Conservation (phyloP, 768 basidiomycete genomes). For the Cubamyces sp. region DNA sequence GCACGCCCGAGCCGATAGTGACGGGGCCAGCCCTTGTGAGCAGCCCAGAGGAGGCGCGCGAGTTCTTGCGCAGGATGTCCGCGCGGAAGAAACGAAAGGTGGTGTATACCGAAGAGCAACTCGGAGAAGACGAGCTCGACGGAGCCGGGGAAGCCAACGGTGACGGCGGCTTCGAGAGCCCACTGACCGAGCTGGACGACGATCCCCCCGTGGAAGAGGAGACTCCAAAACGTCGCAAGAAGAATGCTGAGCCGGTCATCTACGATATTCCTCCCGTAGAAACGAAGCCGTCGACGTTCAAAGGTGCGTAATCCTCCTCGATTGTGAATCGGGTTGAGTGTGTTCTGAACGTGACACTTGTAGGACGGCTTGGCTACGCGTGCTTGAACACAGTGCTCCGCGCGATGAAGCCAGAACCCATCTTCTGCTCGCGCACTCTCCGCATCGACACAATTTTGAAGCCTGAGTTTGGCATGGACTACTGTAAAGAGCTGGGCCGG, state of each 20-base stretch:
- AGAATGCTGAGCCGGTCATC: slow-evolving; percentile 50
- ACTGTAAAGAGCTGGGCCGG: slow-evolving; percentile 78
- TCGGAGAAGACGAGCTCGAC: not conserved
- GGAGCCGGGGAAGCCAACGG: not conserved
- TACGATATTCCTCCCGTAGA: slow-evolving; percentile 77
- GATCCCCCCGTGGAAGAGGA: slow-evolving; percentile 20
- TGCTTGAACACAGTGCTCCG: slow-evolving; percentile 87
- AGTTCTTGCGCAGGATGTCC: slow-evolving; percentile 11
- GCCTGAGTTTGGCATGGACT: slow-evolving; percentile 67
- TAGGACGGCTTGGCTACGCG: slow-evolving; percentile 59
- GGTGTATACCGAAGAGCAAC: slow-evolving; percentile 15
- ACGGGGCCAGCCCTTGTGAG: slow-evolving; percentile 15
- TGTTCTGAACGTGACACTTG: not conserved
- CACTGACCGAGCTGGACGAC: slow-evolving; percentile 28
- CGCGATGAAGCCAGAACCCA: slow-evolving; percentile 64
- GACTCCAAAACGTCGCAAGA: slow-evolving; percentile 31
- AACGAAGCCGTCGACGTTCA: slow-evolving; percentile 67
- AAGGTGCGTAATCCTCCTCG: slow-evolving; percentile 58
- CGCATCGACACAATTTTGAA: slow-evolving; percentile 80
- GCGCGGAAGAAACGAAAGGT: slow-evolving; percentile 21
- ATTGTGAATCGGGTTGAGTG: not conserved
- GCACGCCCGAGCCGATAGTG: not conserved
- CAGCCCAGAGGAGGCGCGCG: slow-evolving; percentile 16
- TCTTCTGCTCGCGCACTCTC: slow-evolving; percentile 64
- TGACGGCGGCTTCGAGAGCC: slow-evolving; percentile 22